These are phyloP conservation scores for Pseudomassariella vexata DNA, from an alignment of 2,329 filamentous ascomycete species.

Conservation along the genomic window DNA sequence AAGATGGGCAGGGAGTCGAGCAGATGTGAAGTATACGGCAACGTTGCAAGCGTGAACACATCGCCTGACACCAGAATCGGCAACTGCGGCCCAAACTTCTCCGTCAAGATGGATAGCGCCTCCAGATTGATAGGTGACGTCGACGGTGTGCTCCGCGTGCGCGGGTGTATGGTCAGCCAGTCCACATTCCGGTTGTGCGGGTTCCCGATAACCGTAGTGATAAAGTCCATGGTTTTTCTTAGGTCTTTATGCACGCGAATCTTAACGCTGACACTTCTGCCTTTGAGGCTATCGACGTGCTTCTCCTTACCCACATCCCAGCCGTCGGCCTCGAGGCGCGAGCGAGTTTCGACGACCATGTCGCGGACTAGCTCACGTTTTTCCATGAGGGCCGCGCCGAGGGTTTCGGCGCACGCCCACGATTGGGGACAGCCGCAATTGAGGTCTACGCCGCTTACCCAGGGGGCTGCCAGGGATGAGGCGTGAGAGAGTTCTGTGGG, in stretches of 20 bases:
- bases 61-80: constrained; percentile 66
- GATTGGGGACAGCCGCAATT: constrained; percentile 71
- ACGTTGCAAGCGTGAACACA: constrained; percentile 50
- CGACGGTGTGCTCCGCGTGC: constrained; percentile 56
- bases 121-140: constrained; percentile 56
- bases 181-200: constrained; percentile 45
- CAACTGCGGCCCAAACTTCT: constrained; percentile 45
- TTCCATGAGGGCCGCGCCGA: constrained; percentile 67
- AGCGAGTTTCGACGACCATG: constrained; percentile 55
- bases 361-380: constrained; percentile 58
- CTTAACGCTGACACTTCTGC: constrained; percentile 62
- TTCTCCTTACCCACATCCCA: constrained; percentile 42
- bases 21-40: constrained; percentile 38
- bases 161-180: constrained; percentile 65
- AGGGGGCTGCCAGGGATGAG: constrained; percentile 55
- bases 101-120: constrained; percentile 50
- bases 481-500: constrained; percentile 58
- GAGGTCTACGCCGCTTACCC: constrained; percentile 59
- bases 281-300: constrained; percentile 36
- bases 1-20: constrained; percentile 18
- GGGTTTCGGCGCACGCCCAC: constrained; percentile 63
- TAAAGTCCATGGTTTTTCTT: constrained; percentile 54
- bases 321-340: constrained; percentile 43
- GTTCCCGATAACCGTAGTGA: constrained; percentile 55
- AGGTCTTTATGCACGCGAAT: constrained; percentile 64